Evolutionary conservation across 2,329 filamentous ascomycete genomes (phyloP), one percentile per base, ranked within the genome.

Genomic region (Talaromyces rugulosus): DNA sequence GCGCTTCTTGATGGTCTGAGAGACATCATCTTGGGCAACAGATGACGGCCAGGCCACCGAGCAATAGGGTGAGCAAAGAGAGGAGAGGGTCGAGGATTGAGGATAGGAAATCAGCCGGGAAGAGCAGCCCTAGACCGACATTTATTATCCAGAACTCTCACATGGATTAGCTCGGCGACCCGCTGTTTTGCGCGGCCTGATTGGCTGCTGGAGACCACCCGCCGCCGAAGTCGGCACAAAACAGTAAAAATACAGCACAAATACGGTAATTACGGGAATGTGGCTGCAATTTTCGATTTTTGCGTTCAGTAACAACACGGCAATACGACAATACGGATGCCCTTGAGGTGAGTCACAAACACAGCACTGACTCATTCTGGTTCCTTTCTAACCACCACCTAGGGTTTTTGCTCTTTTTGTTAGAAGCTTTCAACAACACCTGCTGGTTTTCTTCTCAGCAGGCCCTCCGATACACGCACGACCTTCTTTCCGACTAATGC

Each of bases 1-100:
- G 80, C 79, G 67, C 74, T 76, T 70, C 78, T 79, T 63, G 81
- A 80, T 65, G 80, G 77, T 73, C 78, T 76, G 70, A 81, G 68
- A 73, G 81, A 76, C 76, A 83, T 78, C 81, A 83, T 82, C 69
- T 51, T 68, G 78, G 62, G 64, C 62, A 65, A 60, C 62, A 65
- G 70, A 74, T 70, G 69, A 72, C 61, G 69, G 66, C 71, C 74
- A 71, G 68, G 70, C 72, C 72, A 70, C 67, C 63, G 65, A 66
- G 59, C 64, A 52, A 62, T 60, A 56, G 58, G 47, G 56, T 61
- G 54, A 56, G 65, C 51, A 62, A 51, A 59, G 42, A 50, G 56
- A 40, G 58, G 50, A 53, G 50, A 53, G 23, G 12, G 50, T 53
- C 23, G 23, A 23, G 23, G 23, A 23, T 31, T 12, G 18, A 9